Percentiles rank a stretch among this genome's conserved stretches.
Conservation (phyloP, 805 yeast genomes). For the Teunomyces atbi region DNA sequence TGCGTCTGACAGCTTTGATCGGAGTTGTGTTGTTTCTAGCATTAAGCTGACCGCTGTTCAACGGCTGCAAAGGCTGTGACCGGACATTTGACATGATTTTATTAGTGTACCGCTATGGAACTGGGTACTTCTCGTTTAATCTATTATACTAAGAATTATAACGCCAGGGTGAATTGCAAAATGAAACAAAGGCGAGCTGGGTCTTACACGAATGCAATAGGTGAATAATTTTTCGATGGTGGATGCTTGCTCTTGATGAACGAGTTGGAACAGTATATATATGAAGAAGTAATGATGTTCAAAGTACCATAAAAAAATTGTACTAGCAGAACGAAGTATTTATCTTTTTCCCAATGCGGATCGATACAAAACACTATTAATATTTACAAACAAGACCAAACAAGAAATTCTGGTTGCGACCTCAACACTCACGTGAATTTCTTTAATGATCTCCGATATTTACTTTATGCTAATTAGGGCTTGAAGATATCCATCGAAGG, state of each 20-base stretch:
- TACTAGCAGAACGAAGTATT: conserved; percentile 8
- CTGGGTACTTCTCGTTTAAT: conserved; percentile 1
- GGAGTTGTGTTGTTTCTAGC: conserved; percentile 42
- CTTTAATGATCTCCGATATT: conserved; percentile 4
- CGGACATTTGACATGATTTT: conserved; percentile 11
- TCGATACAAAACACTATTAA: conserved; percentile 9
- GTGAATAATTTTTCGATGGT: conserved; percentile 2
- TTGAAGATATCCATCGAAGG: background rate
- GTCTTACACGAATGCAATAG: conserved; percentile 1
- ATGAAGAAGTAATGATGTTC: conserved; percentile 1
- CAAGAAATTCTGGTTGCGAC: conserved; percentile 3
- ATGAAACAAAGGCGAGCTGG: background rate
- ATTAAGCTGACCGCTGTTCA: conserved; percentile 52
- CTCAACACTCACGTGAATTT: conserved; percentile 9
- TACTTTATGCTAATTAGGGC: conserved; percentile 4
- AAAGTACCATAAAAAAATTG: conserved; percentile 4
- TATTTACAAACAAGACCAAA: conserved; percentile 10
- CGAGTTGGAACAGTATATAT: conserved; percentile 3
- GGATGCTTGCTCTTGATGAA: conserved; percentile 1
- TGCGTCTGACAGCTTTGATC: conserved; percentile 30
- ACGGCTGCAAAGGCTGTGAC: conserved; percentile 52
- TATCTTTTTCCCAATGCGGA: conserved; percentile 11
- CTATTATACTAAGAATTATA: background rate
- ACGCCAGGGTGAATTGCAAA: background rate
- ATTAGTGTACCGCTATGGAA: background rate